A percentile compares a stretch with the other conserved stretches of the same genome.
phyloP scores from a whole-genome alignment of 768 basidiomycete genomes.

The Coprinopsis cinerea region DNA sequence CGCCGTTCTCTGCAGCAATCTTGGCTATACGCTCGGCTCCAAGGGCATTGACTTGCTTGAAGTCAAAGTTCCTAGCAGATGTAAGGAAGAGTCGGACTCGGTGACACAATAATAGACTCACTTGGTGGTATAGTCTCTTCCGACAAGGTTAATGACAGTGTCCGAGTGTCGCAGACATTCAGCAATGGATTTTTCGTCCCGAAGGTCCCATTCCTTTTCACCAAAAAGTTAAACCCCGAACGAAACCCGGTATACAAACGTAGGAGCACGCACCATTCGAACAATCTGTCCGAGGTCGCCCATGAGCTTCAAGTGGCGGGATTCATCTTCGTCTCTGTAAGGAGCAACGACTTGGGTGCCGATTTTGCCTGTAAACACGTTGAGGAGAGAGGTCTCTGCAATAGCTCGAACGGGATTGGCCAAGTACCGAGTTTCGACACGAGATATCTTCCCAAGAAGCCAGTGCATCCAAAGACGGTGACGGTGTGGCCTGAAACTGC shows the following conservation, averaged over 20 bases:
- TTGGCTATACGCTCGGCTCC: slow-evolving; percentile 85
- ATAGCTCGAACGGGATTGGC: slow-evolving; percentile 8
- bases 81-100: slow-evolving; percentile 3
- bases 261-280: slow-evolving; percentile 62
- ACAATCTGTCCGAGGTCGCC: slow-evolving; percentile 97
- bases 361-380: slow-evolving; percentile 57
- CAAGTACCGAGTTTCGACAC: slow-evolving; percentile 85
- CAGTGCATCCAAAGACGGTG: slow-evolving; percentile 96
- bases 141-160: slow-evolving; percentile 93
- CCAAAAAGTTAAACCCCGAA: slow-evolving; percentile 1
- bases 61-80: slow-evolving; percentile 76
- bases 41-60: slow-evolving; percentile 69
- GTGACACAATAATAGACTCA: slow-evolving; percentile 28
- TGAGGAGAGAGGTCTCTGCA: slow-evolving; percentile 5
- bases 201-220: slow-evolving; percentile 89
- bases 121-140: slow-evolving; percentile 95
- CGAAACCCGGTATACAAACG: slow-evolving; percentile 5
- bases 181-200: slow-evolving; percentile 84
- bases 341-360: slow-evolving; percentile 94
- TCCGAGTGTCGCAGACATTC: slow-evolving; percentile 95
- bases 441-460: slow-evolving; percentile 91
- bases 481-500: slow-evolving; percentile 87
- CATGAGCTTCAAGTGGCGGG: slow-evolving; percentile 83
- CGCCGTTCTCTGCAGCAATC: slow-evolving; percentile 69
- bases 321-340: slow-evolving; percentile 93